These are phyloP conservation scores for Talinum fruticosum DNA, from an alignment of 148 eudicot genomes.

Conservation along the genomic window DNA sequence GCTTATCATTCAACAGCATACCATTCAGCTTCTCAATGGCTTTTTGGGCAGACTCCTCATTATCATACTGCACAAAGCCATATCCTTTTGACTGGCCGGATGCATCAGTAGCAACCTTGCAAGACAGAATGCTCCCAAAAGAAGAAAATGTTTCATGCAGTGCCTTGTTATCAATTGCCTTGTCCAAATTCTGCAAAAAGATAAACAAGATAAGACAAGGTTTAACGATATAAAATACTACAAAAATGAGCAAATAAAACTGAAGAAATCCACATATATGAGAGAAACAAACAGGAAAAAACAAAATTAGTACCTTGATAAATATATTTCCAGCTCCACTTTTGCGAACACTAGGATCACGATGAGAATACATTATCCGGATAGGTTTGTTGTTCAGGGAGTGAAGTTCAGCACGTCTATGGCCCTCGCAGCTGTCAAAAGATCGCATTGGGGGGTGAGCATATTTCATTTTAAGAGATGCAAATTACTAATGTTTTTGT, in stretches of 20 bases:
- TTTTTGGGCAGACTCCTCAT: constrained; percentile 68
- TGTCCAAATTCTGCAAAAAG: constrained; percentile 74
- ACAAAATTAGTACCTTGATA: constrained; percentile 66
- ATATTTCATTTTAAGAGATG: background rate
- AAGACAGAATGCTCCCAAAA: constrained; percentile 75
- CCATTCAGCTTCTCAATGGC: constrained; percentile 87
- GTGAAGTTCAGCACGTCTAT: constrained; percentile 68
- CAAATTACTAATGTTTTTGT: background rate
- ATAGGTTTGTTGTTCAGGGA: constrained; percentile 70
- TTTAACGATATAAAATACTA: background rate
- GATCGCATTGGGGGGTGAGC: background rate
- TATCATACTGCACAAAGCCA: constrained; percentile 92
- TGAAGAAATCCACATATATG: background rate
- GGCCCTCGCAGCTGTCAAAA: constrained; percentile 67
- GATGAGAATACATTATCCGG: constrained; percentile 79
- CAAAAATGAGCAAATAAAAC: background rate
- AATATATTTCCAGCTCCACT: constrained; percentile 83
- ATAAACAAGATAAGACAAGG: background rate
- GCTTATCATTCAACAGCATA: constrained; percentile 83
- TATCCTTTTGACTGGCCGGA: constrained; percentile 88
- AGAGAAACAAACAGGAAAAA: constrained; percentile 1
- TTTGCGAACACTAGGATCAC: constrained; percentile 69
- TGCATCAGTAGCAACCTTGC: constrained; percentile 80
- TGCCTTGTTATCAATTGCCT: constrained; percentile 79
- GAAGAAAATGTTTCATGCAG: constrained; percentile 76